A percentile compares a stretch with the other conserved stretches of the same genome.
phyloP scores from a whole-genome alignment of 345 rosid genomes.

The Turnera subulata region DNA sequence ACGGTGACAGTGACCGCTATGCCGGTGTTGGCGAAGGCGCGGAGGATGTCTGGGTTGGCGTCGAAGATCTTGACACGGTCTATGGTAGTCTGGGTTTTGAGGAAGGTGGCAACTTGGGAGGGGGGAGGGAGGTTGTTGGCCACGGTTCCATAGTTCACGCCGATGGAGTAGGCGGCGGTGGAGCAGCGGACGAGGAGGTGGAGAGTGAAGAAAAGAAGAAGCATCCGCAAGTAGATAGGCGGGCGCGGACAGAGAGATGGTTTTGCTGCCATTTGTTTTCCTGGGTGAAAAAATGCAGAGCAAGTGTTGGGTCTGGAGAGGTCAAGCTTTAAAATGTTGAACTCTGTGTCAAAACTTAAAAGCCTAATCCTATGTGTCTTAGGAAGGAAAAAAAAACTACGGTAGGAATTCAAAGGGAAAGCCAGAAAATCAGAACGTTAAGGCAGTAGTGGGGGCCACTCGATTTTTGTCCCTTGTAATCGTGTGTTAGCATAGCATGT shows the following conservation, averaged over 20 bases:
- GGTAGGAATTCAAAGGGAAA: too few relatives aligned
- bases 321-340: too few relatives aligned
- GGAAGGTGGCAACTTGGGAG: slow-evolving; percentile 55
- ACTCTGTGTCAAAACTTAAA: too few relatives aligned
- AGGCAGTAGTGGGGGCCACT: too few relatives aligned
- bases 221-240: neutral
- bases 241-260: too few relatives aligned
- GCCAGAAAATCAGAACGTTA: too few relatives aligned
- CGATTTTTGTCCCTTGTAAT: too few relatives aligned
- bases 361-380: too few relatives aligned
- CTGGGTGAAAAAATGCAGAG: too few relatives aligned
- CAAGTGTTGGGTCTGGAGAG: too few relatives aligned
- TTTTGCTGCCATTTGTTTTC: neutral
- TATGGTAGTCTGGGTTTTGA: slow-evolving; percentile 61
- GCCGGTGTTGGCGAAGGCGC: slow-evolving; percentile 62
- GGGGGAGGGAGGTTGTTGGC: slow-evolving; percentile 84
- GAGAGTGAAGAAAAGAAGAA: slow-evolving; percentile 19
- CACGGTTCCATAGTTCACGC: slow-evolving; percentile 82
- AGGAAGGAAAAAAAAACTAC: too few relatives aligned
- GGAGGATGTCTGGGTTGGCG: slow-evolving; percentile 61
- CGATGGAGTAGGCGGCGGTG: slow-evolving; percentile 43
- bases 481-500: too few relatives aligned
- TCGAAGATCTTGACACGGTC: slow-evolving; percentile 74
- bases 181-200: slow-evolving; percentile 4
- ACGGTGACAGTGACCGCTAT: slow-evolving; percentile 66